phyloP scores from a whole-genome alignment of 116 monocot genomes.

The Iris pallida region DNA sequence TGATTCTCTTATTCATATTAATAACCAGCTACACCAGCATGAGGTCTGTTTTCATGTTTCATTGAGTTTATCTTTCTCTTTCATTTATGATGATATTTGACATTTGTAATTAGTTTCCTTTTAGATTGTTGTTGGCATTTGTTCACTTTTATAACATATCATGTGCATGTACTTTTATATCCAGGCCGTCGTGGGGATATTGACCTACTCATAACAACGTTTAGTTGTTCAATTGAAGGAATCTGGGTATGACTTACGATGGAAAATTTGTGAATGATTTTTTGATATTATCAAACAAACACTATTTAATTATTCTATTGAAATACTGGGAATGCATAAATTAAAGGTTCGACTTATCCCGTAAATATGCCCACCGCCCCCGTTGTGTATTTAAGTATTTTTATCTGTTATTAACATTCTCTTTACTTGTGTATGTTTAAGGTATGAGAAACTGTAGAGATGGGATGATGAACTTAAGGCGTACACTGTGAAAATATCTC shows the following conservation, averaged over 20 bases:
- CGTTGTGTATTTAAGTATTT: neutral
- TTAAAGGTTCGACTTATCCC: neutral
- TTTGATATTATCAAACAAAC: neutral
- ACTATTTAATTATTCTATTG: neutral
- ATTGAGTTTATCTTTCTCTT: constrained; percentile 9
- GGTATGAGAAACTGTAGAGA: constrained; percentile 97
- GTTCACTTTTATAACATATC: neutral
- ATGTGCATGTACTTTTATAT: neutral
- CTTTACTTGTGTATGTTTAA: constrained; percentile 17
- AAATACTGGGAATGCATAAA: neutral
- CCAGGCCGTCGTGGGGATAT: constrained; percentile 93
- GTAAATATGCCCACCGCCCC: no score
- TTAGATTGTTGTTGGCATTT: constrained; percentile 1
- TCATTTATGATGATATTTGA: neutral
- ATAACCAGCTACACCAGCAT: constrained; percentile 98
- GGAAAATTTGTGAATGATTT: neutral
- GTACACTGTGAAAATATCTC: constrained; percentile 76
- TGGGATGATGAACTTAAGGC: constrained; percentile 99
- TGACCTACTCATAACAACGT: constrained; percentile 90
- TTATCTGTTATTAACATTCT: neutral
- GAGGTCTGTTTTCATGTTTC: constrained; percentile 49
- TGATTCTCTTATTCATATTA: constrained; percentile 98
- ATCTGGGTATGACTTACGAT: constrained; percentile 61
- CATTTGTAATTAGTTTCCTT: neutral
- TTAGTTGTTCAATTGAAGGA: constrained; percentile 95